Evolutionary conservation across 202 grass and related monocot species (phyloP), one percentile per base, ranked within the genome.

Genomic region (Panicum hallii): DNA sequence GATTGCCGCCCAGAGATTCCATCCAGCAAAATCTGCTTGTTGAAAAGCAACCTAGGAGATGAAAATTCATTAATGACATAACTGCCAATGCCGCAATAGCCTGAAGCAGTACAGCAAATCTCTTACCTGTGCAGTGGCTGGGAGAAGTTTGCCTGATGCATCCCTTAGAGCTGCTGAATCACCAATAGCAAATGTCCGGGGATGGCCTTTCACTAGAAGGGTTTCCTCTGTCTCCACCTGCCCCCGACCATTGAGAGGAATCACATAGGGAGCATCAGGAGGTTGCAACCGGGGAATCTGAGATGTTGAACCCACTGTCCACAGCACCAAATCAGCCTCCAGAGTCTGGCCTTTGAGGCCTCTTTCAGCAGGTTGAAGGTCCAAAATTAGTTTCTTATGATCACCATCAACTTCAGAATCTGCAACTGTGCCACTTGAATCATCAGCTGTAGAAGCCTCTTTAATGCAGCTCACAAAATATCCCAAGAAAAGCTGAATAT

Each of bases 191-290:
- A 99, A 99, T 84, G 91, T 99, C 40, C 82, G 82, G 8, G 90
- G 92, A 79, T 99, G 97, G 6, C 93, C 97, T 85, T 92, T 96
- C 42, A 99, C 93, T 77, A 90, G 86, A 75, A 97, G 90, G 50
- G 97, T 97, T 86, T 99, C 93, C 82, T 94, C 93, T 61, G 91
- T 97, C 91, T 99, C 97, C 40, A 94, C 93, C 83, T 96, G 91
- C 0, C 97, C 97, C 60, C 88, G 83, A 40, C 93, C 93, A 87
- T 96, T 99, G 70, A 99, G 67, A 42, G 93, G 93, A 83, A 99
- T 87, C 48, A 87, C 90, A 72, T 74, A 79, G 1, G 79, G 88
- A 20, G 86, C 85, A 82, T 96, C 86, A 46, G 86, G 86, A 82
- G 93, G 88, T 44, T 92, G 86, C 74, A 99, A 53, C 55, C 76